Evolutionary conservation across 2,329 filamentous ascomycete genomes (phyloP), one percentile per base, ranked within the genome.

Genomic region (Colletotrichum ledebouriae): DNA sequence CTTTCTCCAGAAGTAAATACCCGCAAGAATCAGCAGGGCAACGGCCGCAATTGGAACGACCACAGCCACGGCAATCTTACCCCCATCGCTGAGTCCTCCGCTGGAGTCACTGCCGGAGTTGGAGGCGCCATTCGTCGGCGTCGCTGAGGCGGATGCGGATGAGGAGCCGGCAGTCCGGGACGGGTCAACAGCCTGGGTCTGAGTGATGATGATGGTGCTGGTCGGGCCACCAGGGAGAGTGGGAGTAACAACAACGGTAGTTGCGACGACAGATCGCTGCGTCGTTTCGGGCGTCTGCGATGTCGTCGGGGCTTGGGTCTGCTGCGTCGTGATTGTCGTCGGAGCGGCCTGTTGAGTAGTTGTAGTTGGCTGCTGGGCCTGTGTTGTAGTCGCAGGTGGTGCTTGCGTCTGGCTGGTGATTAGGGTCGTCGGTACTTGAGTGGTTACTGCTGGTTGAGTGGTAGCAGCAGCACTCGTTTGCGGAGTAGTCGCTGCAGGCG

Each of bases 41-140:
- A 98, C 94, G 1, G 91, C 94, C 1, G 90, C 94, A 56, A 99
- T 95, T 4, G 96, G 96, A 2, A 98, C 92, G 6, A 98, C 94
- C 0, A 99, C 96, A 3, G 94, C 95, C 58, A 98, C 90, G 7
- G 96, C 95, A 70, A 97, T 97, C 73, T 88, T 94, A 55, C 91
- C 91, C 39, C 86, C 85, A 55, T 86, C 85, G 72, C 77, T 82
- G 7, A 94, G 80, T 2, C 87, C 86, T 6, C 80, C 76, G n/a
- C 76, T 73, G 10, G 73, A 66, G 42, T 73, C 71, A 6, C 77
- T 73, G 0, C 74, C 73, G 12, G 76, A 73, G 63, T 62, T 70
- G 56, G 75, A 74, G 72, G 70, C 73, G 62, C 67, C 52, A 59
- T 74, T 72, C 66, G 76, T 73, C 6, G 77, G 65, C 6, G 77